A percentile compares a stretch with the other conserved stretches of the same genome.
These are phyloP conservation scores for Geotrichum histeridarum DNA, from an alignment of 1,139 yeast genomes.

Conservation along the genomic window DNA sequence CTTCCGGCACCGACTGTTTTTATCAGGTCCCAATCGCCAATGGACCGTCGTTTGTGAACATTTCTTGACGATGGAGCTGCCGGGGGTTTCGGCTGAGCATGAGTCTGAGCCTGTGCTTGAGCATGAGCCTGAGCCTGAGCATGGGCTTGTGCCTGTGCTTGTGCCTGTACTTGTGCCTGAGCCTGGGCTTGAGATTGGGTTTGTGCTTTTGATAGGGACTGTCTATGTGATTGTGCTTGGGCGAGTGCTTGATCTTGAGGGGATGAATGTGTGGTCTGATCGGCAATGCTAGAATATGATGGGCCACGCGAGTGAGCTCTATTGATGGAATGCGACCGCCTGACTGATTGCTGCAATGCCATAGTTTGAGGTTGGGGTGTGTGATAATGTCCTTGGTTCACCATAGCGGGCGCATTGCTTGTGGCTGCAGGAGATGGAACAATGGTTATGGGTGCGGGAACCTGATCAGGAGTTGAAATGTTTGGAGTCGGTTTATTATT, in stretches of 20 bases:
- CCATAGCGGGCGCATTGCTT: background rate
- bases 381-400: background rate
- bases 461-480: background rate
- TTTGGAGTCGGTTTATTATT: background rate
- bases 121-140: conserved; percentile 10
- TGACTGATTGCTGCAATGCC: background rate
- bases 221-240: too few relatives aligned
- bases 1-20: conserved; percentile 97
- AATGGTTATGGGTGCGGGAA: background rate
- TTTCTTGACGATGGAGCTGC: conserved; percentile 4
- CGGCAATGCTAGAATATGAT: background rate
- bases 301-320: conserved; percentile 5
- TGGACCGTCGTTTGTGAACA: conserved; percentile 58
- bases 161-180: background rate
- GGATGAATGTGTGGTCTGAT: background rate
- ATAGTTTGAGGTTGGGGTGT: background rate
- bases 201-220: background rate
- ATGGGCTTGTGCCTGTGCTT: background rate
- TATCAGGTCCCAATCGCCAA: conserved; percentile 96
- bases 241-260: background rate
- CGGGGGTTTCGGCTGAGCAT: conserved; percentile 8
- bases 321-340: background rate
- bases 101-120: background rate
- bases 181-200: background rate
- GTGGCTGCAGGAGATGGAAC: background rate